These are phyloP conservation scores for Naganishia albida DNA, from an alignment of 1,284 basidiomycete species.

Conservation along the genomic window DNA sequence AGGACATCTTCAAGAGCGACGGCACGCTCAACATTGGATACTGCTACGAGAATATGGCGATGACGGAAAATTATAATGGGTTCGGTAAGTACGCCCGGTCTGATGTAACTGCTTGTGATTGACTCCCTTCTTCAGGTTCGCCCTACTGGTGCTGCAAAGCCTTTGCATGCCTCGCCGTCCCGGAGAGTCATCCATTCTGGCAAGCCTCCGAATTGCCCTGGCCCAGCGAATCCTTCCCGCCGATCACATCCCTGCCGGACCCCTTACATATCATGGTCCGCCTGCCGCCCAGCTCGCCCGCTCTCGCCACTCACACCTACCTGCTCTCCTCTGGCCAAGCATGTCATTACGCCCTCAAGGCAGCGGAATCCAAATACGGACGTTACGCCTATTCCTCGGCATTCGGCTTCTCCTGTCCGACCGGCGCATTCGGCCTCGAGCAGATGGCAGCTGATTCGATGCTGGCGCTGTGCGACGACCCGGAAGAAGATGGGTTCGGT, in stretches of 20 bases:
- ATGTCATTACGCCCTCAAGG: conserved; percentile 74
- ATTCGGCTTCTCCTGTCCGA: conserved; percentile 73
- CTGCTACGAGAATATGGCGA: conserved; percentile 70
- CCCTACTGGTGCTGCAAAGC: conserved; percentile 81
- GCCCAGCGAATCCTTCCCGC: conserved; percentile 53
- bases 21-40: conserved; percentile 74
- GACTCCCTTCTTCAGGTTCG: conserved; percentile 53
- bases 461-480: conserved; percentile 64
- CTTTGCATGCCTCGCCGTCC: conserved; percentile 67
- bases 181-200: conserved; percentile 71
- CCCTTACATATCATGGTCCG: conserved; percentile 67
- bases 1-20: conserved; percentile 59
- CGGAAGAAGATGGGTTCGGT: conserved; percentile 52
- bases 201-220: conserved; percentile 64
- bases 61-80: conserved; percentile 76
- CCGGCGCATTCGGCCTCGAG: conserved; percentile 67
- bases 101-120: neutral
- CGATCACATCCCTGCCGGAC: conserved; percentile 61
- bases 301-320: conserved; percentile 66
- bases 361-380: conserved; percentile 74
- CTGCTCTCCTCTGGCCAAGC: conserved; percentile 74
- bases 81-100: conserved; percentile 56
- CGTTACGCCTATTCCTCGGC: conserved; percentile 72
- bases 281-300: conserved; percentile 40
- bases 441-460: conserved; percentile 70